Evolutionary conservation across 2,329 filamentous ascomycete species (phyloP), one percentile per base, ranked within the genome.

Genomic region (Neopestalotiopsis clavispora): DNA sequence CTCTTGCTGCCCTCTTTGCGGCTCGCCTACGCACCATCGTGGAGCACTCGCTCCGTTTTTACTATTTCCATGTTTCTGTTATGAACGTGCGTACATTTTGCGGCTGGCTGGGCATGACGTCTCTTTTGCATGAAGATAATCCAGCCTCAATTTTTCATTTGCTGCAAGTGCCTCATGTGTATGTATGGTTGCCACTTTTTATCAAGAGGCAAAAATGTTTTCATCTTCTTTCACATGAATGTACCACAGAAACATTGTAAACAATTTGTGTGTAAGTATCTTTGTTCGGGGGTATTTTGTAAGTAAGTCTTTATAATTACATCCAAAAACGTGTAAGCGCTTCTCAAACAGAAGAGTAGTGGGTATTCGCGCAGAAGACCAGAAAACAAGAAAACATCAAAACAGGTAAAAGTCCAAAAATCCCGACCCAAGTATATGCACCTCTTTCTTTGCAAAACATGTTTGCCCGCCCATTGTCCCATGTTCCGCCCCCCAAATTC

Each of bases 271-370:
- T 14, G 42, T n/a, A 49, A 23, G 45, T 52, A 52, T 52, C 45
- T 20, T 52, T 52, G 23, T 28, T 28, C 23, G 23, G 14, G n/a
- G 45, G 45, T 52, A 52, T 52, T 52, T 52, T 52, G 45, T n/a
- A 20, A n/a, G n/a, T 49, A 49, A n/a, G 20, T 52, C n/a, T 52
- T 52, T 52, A 52, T 52, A 52, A 52, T 52, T 52, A 52, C 45
- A 52, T 52, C 20, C 45, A n/a, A 52, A 52, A 52, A n/a, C 17
- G 20, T 20, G 45, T 20, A n/a, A 52, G 45, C 45, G 45, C 45
- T 52, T 28, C 45, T 52, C 45, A 52, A 52, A 52, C 42, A 52
- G 45, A 52, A 52, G 45, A 52, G 45, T 52, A 52, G 45, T 52
- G 45, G 45, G 45, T 52, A 52, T 52, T 52, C 45, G 45, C 45